Evolutionary conservation across 1,284 basidiomycete genomes (phyloP).

Genomic region (Spongispora temasekensis): DNA sequence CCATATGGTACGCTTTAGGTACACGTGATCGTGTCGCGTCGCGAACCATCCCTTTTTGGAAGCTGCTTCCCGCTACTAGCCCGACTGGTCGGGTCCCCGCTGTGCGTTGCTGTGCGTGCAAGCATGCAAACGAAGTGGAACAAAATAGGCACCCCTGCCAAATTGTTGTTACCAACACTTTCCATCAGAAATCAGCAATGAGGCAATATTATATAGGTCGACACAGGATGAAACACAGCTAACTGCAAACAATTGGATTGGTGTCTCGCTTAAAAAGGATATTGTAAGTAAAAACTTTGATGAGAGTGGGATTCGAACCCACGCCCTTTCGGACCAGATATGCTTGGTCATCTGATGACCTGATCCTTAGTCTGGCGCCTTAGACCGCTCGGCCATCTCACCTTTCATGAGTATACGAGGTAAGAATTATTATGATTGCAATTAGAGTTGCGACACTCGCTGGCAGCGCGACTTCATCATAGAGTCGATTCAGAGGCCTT

Average conservation of each 20-base stretch:
- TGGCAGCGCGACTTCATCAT: too few species aligned
- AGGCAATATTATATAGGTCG: too few species aligned
- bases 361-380: slow-evolving; percentile 67
- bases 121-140: neutral
- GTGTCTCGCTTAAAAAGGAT: too few species aligned
- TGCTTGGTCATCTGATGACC: slow-evolving; percentile 37
- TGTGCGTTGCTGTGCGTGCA: neutral
- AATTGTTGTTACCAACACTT: neutral
- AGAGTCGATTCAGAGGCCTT: too few species aligned
- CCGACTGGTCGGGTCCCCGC: slow-evolving; percentile 7
- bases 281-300: slow-evolving; percentile 31
- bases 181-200: neutral
- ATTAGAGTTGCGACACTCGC: too few species aligned
- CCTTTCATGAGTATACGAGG: too few species aligned
- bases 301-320: slow-evolving; percentile 73
- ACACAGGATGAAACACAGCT: slow-evolving; percentile 1
- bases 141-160: neutral
- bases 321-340: slow-evolving; percentile 63
- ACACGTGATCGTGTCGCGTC: slow-evolving; percentile 33
- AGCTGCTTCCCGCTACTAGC: neutral
- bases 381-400: slow-evolving; percentile 52
- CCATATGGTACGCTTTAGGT: slow-evolving; percentile 5
- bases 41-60: slow-evolving; percentile 1
- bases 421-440: too few species aligned
- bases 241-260: too few species aligned